Percentiles rank a stretch among this genome's conserved stretches.
Conservation (phyloP, 495 filamentous ascomycete species). For the Penicillium chermesinum region DNA sequence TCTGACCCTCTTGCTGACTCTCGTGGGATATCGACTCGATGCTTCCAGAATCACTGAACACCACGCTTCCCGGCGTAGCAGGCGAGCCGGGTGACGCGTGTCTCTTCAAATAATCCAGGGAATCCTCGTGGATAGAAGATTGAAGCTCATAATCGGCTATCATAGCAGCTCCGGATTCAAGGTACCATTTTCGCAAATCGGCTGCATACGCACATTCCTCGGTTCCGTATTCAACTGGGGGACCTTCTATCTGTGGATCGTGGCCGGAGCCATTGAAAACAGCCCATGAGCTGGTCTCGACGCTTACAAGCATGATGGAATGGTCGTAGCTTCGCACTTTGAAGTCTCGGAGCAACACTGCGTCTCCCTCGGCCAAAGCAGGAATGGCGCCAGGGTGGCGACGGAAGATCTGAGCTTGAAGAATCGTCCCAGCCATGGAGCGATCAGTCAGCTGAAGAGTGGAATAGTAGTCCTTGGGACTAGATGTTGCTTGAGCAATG, state of each 20-base stretch:
- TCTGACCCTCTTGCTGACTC: constrained; percentile 18
- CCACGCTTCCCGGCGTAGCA: constrained; percentile 18
- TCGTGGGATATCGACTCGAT: constrained; percentile 19
- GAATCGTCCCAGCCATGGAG: constrained; percentile 39
- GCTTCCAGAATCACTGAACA: constrained; percentile 34
- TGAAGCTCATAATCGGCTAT: constrained; percentile 37
- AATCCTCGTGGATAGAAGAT: constrained; percentile 32
- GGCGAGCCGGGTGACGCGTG: constrained; percentile 24
- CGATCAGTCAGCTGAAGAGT: constrained; percentile 68
- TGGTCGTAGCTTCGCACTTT: constrained; percentile 51
- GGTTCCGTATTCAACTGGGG: constrained; percentile 58
- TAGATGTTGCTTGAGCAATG: constrained; percentile 55
- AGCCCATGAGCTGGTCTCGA: constrained; percentile 58
- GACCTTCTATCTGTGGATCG: constrained; percentile 50
- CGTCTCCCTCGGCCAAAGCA: constrained; percentile 61
- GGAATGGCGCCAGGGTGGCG: constrained; percentile 70
- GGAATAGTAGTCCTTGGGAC: constrained; percentile 64
- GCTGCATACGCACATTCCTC: constrained; percentile 55
- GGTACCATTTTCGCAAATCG: constrained; percentile 44
- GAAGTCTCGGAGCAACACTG: constrained; percentile 71
- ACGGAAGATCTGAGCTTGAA: constrained; percentile 64
- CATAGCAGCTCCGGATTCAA: constrained; percentile 30
- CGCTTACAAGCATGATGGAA: constrained; percentile 43
- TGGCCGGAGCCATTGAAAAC: constrained; percentile 45
- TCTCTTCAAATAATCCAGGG: constrained; percentile 22